Conservation (phyloP, 2,329 filamentous ascomycete species). For the Elsinoe necatrix region DNA sequence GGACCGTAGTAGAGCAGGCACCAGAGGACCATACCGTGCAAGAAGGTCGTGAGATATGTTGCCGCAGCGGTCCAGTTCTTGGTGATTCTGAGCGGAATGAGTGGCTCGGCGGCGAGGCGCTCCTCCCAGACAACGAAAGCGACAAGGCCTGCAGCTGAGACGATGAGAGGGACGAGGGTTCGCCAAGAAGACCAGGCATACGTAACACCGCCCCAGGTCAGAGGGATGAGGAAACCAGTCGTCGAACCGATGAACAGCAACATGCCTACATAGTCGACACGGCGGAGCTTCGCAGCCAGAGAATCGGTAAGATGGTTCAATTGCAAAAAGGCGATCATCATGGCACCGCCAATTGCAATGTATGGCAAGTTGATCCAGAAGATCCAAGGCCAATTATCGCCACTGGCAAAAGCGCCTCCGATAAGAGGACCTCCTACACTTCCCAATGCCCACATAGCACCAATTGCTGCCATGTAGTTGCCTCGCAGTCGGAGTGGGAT, state of each 20-base stretch:
- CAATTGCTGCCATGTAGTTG: slow-evolving; percentile 34
- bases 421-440: slow-evolving; percentile 34
- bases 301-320: slow-evolving; percentile 28
- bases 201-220: slow-evolving; percentile 38
- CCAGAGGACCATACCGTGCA: slow-evolving; percentile 31
- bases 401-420: slow-evolving; percentile 29
- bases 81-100: slow-evolving; percentile 31
- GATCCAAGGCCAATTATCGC: slow-evolving; percentile 40
- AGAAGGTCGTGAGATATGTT: slow-evolving; percentile 30
- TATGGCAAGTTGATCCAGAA: slow-evolving; percentile 36
- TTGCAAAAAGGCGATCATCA: slow-evolving; percentile 32
- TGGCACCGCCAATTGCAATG: slow-evolving; percentile 23
- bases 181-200: slow-evolving; percentile 36
- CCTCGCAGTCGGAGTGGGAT: slow-evolving; percentile 42
- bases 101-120: slow-evolving; percentile 24
- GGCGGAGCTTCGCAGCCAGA: slow-evolving; percentile 15
- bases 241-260: slow-evolving; percentile 34
- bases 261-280: slow-evolving; percentile 41
- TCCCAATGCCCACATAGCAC: slow-evolving; percentile 36
- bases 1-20: slow-evolving; percentile 34
- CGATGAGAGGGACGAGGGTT: slow-evolving; percentile 37
- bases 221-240: slow-evolving; percentile 36
- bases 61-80: slow-evolving; percentile 15
- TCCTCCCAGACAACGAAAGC: slow-evolving; percentile 34
- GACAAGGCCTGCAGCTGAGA: slow-evolving; percentile 36